These are phyloP conservation scores for Daedaleopsis sinensis DNA, from an alignment of 768 basidiomycete genomes.

Conservation along the genomic window DNA sequence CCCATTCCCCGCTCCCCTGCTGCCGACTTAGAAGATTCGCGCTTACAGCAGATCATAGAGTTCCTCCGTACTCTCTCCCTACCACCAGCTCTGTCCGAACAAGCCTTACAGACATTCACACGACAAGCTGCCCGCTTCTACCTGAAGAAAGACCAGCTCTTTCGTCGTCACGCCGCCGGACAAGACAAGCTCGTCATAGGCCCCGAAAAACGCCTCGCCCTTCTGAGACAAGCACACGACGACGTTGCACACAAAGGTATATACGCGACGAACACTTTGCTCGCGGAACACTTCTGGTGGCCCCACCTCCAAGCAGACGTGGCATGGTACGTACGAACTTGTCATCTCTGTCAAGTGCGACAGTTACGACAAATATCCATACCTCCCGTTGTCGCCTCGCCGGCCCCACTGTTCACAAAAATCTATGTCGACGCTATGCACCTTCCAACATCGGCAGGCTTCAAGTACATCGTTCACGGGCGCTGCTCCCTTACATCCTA, in stretches of 20 bases:
- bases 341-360: slow-evolving; percentile 42
- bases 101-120: background rate
- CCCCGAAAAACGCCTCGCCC: background rate
- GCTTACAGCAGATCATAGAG: too few species aligned
- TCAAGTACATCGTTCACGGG: slow-evolving; percentile 41
- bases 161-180: slow-evolving; percentile 14
- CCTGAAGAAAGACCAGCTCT: slow-evolving; percentile 11
- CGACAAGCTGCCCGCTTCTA: slow-evolving; percentile 4
- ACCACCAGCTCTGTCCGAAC: background rate
- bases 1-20: background rate
- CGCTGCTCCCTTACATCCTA: slow-evolving; percentile 37
- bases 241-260: slow-evolving; percentile 25
- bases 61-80: background rate
- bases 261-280: slow-evolving; percentile 7
- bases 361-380: slow-evolving; percentile 26
- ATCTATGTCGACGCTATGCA: slow-evolving; percentile 46
- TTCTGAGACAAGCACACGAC: slow-evolving; percentile 23
- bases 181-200: slow-evolving; percentile 23
- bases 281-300: slow-evolving; percentile 32
- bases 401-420: slow-evolving; percentile 34
- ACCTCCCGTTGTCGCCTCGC: slow-evolving; percentile 25
- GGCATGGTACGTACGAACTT: slow-evolving; percentile 30
- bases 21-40: background rate
- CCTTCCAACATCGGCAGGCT: slow-evolving; percentile 38
- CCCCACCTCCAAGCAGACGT: slow-evolving; percentile 24